Evolutionary conservation across 139 green algal species (phyloP), one percentile per base, ranked within the genome.

Genomic region (Eudorina sp.): DNA sequence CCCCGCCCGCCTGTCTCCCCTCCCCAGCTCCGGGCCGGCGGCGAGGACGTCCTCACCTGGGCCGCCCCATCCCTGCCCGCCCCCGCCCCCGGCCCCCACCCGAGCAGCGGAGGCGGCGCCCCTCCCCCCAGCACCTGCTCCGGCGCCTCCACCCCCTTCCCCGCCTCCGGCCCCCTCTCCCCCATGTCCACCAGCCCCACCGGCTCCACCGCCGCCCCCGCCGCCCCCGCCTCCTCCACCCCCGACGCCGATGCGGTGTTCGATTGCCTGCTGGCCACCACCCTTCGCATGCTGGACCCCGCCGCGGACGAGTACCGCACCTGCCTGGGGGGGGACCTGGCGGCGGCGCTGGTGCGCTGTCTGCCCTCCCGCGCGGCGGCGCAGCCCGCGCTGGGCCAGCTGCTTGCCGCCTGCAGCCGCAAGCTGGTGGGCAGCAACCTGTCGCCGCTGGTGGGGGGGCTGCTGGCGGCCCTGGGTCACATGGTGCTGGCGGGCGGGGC

Each of bases 341-440:
- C 85, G 69, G 27, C 68, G 2, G 84, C 89, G 19, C 68, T 90
- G 69, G 36, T 92, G 45, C 29, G 13, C 8, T 74, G 38, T 25
- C 55, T 85, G 78, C 78, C 78, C 40, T 41, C 78, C 0, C 55
- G 55, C 2, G 78, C 55, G 11, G 55, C 55, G 0, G 41, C 36
- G 1, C 78, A 85, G 38, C 78, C 78, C 4, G 40, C 16, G 1
- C 55, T 85, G 55, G 55, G 55, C 9, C 40, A 19, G 76, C 83
- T 92, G 41, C 84, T 92, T 36, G 68, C 48, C 14, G 73, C n/a
- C 0, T 68, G 79, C 4, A 25, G 27, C 14, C 7, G 31, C 34
- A 88, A 88, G 43, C 83, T 92, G 66, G 89, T 81, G 36, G 53
- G 18, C 41, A 51, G 43, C n/a, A 88, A 89, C 53, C 48, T 88